Base-by-base conservation (phyloP, 768 basidiomycete species). In the Leccinum imitatum region DNA sequence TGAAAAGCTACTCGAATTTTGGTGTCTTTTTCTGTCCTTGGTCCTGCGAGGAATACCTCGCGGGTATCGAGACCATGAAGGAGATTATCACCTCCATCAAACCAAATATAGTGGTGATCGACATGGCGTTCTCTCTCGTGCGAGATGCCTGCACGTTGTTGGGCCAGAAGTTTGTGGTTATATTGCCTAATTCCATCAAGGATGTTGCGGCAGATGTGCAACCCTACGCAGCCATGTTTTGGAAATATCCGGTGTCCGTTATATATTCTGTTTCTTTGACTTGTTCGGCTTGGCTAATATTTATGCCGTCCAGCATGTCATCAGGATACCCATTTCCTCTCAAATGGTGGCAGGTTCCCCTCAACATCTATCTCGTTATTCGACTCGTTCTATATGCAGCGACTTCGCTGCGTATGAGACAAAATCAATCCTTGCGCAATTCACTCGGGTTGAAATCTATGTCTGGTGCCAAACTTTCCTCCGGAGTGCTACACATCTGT, bases 261-360 rank as follows among this genome's bases (percentile, higher is more conserved):
- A 2, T 27, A 7, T 6, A 27, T 13, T 33, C 7, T 11, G 0
- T 50, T 17, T 35, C 35, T 37, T 4, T 4, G 23, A 27, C 33
- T 19, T 2, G 30, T 37, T 33, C 13, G 14, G 46, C 10, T 21
- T 21, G 6, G 13, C 21, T 47, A 6, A 47, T 23, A 14, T 6
- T 5, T 21, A 3, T 9, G 6, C 21, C 21, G 4, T 47, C 4
- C 25, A 65, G 64, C 9, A 2, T 54, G 3, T 53, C 59, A 15
- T 65, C 64, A 2, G 64, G 55, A 11, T 54, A 54, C 30, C 13
- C 52, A 15, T 64, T 41, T 13, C 64, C 64, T 6, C 59, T 65
- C n/a, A 54, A 65, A 17, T 65, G 63, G 64, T 65, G 59, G 59
- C 58, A 65, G 46, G 47, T 65, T 19, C 63, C 51, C 14, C 31